Evolutionary conservation across 441 rosid genomes (phyloP).

Genomic region (Adansonia gregorii): DNA sequence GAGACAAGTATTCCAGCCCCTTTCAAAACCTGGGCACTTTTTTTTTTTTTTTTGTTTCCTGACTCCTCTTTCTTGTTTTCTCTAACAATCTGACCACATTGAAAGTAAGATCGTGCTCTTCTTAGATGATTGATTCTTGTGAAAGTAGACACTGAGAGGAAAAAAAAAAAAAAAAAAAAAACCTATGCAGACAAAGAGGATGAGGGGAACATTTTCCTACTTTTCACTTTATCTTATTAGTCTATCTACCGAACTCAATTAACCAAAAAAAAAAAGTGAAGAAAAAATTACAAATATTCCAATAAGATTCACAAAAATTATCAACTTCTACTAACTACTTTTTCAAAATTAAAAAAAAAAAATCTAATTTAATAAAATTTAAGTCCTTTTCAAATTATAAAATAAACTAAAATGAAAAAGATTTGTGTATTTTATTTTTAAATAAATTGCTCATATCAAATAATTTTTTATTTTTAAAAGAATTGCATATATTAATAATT

Average conservation of each 20-base stretch:
- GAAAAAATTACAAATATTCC: not conserved
- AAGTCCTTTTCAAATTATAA: no score
- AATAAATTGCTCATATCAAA: no score
- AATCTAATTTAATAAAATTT: no score
- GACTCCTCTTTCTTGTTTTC: not conserved
- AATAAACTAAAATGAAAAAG: no score
- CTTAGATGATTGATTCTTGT: not conserved
- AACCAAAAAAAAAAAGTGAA: not conserved
- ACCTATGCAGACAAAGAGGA: not conserved
- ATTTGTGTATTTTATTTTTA: no score
- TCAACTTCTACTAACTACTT: no score
- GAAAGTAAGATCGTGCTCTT: slow-evolving; percentile 5
- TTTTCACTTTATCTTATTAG: slow-evolving; percentile 4
- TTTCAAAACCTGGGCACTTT: slow-evolving; percentile 13
- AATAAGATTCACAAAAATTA: no score
- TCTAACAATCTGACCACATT: slow-evolving; percentile 7
- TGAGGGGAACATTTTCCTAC: not conserved
- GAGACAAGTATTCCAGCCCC: slow-evolving; percentile 16
- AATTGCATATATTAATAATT: no score
- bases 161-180: not conserved
- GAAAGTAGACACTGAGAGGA: not conserved
- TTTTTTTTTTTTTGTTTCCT: not conserved
- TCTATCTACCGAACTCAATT: not conserved
- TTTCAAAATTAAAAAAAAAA: no score
- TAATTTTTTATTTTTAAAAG: no score